phyloP scores from a whole-genome alignment of 1,284 basidiomycete species.

The Tausonia pullulans region DNA sequence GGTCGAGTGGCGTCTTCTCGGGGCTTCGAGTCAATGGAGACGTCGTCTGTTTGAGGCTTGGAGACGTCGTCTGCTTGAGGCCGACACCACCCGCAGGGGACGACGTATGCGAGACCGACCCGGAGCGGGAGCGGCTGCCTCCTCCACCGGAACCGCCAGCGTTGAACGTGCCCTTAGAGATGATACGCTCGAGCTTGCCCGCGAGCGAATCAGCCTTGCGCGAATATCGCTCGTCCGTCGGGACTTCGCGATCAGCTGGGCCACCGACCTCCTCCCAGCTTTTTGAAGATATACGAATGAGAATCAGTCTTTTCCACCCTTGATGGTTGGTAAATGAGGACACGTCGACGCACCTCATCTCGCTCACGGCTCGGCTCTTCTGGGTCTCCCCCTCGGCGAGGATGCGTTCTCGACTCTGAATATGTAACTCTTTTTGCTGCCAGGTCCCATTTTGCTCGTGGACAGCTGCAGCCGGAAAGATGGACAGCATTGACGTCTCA shows the following conservation, averaged over 20 bases:
- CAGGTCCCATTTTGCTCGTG: too few species aligned
- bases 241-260: constrained; percentile 22
- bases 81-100: neutral
- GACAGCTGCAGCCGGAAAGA: too few species aligned
- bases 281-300: too few species aligned
- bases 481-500: neutral
- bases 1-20: neutral
- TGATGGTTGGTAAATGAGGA: neutral
- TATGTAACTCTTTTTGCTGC: too few species aligned
- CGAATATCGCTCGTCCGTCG: constrained; percentile 21
- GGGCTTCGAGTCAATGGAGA: neutral
- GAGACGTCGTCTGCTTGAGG: too few species aligned
- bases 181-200: constrained; percentile 25
- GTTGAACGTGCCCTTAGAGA: neutral
- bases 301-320: too few species aligned
- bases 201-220: constrained; percentile 28
- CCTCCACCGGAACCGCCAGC: too few species aligned
- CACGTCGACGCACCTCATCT: neutral
- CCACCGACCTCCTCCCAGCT: constrained; percentile 29
- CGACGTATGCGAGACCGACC: neutral
- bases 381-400: neutral
- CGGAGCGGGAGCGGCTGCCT: neutral
- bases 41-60: too few species aligned
- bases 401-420: neutral
- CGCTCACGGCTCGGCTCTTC: neutral